A percentile compares a stretch with the other conserved stretches of the same genome.
phyloP scores from a whole-genome alignment of 2,329 filamentous ascomycete genomes.

The Sclerotinia trifoliorum region DNA sequence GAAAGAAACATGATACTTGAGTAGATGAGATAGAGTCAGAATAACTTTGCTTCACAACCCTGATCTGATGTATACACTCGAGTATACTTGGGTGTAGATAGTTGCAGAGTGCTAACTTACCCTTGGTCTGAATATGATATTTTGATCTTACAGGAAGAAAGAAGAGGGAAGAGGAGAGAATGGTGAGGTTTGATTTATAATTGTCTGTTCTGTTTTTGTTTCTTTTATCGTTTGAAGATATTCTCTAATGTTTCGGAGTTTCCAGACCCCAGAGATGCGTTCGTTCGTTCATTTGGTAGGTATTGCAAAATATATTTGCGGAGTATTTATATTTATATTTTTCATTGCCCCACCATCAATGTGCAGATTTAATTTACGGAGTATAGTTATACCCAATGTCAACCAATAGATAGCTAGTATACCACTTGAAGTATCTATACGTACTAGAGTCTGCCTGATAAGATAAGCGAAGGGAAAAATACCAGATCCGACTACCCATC shows the following conservation, averaged over 20 bases:
- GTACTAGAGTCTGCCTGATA: neutral
- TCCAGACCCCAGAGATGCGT: neutral
- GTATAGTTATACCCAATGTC: neutral
- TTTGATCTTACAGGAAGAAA: neutral
- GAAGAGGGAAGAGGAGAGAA: neutral
- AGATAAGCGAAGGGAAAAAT: conserved; percentile 11
- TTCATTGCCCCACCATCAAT: conserved; percentile 4
- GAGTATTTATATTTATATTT: no score
- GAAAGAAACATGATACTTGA: neutral
- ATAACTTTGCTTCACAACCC: neutral
- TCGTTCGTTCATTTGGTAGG: neutral
- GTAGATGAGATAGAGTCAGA: neutral
- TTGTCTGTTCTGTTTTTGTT: neutral
- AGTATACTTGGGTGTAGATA: neutral
- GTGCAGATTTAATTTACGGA: neutral
- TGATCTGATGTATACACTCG: neutral
- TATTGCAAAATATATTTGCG: conserved; percentile 3
- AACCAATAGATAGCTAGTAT: neutral
- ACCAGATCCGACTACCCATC: no score
- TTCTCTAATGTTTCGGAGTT: neutral
- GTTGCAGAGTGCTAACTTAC: neutral
- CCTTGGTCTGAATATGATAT: neutral
- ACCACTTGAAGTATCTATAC: no score
- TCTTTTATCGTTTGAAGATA: neutral
- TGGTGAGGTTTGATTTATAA: neutral